Evolutionary conservation across 2,329 filamentous ascomycete genomes (phyloP).

Genomic region (Aureobasidium musti): DNA sequence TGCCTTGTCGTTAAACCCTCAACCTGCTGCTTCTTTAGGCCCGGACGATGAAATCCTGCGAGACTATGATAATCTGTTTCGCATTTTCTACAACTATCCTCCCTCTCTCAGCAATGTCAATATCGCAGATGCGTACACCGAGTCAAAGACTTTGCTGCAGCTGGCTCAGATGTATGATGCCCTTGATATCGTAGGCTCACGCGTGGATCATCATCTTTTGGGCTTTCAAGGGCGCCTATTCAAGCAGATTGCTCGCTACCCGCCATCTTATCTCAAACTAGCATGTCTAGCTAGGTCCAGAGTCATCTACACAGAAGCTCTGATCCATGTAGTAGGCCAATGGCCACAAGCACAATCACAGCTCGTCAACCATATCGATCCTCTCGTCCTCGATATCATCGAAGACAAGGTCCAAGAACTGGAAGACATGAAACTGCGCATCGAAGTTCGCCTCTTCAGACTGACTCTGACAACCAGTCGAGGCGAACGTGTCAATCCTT

Average conservation of each 20-base stretch:
- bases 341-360: conserved; percentile 83
- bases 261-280: conserved; percentile 85
- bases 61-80: conserved; percentile 94
- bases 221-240: conserved; percentile 89
- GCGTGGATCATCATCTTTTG: conserved; percentile 89
- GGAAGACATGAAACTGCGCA: conserved; percentile 74
- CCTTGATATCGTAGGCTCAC: conserved; percentile 79
- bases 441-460: conserved; percentile 81
- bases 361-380: conserved; percentile 71
- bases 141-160: conserved; percentile 85
- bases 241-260: conserved; percentile 97
- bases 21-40: conserved; percentile 51
- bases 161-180: conserved; percentile 96
- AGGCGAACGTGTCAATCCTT: conserved; percentile 79
- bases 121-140: conserved; percentile 88
- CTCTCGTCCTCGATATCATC: conserved; percentile 79
- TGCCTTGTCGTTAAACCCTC: conserved; percentile 53
- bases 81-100: conserved; percentile 92
- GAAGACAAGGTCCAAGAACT: conserved; percentile 95
- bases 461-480: conserved; percentile 74
- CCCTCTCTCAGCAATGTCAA: conserved; percentile 80
- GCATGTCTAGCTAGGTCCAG: conserved; percentile 82
- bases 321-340: conserved; percentile 92
- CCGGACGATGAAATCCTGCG: conserved; percentile 71
- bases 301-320: conserved; percentile 72